Conservation (phyloP, 1,284 basidiomycete genomes). For the Sphagnurus paluster region DNA sequence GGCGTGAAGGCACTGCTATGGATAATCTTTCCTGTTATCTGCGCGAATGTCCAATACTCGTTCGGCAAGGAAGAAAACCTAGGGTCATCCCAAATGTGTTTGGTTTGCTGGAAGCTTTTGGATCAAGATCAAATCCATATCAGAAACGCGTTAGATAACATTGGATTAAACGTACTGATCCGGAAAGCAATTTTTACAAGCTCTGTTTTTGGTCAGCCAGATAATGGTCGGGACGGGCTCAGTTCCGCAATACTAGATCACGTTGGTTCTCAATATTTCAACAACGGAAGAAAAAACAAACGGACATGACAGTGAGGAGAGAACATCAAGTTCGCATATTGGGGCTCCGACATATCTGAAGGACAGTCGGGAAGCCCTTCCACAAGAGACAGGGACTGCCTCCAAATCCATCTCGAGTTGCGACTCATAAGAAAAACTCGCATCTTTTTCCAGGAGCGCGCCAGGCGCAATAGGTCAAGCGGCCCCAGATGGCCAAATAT, state of each 20-base stretch:
- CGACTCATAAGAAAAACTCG: slow-evolving; percentile 25
- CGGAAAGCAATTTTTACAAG: slow-evolving; percentile 21
- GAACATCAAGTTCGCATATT: slow-evolving; percentile 22
- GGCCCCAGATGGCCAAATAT: slow-evolving; percentile 27
- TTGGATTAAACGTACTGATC: slow-evolving; percentile 14
- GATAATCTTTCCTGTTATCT: slow-evolving; percentile 20
- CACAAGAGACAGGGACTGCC: slow-evolving; percentile 13
- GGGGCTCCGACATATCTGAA: slow-evolving; percentile 20
- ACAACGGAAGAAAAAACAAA: slow-evolving; percentile 1
- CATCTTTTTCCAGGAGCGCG: slow-evolving; percentile 25
- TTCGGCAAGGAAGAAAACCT: slow-evolving; percentile 13
- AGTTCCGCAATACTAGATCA: slow-evolving; percentile 19
- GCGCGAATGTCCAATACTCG: slow-evolving; percentile 18
- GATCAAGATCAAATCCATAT: neutral
- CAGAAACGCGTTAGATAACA: neutral
- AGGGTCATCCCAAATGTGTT: slow-evolving; percentile 3
- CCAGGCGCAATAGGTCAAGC: slow-evolving; percentile 26
- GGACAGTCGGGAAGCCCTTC: slow-evolving; percentile 20
- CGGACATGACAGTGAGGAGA: slow-evolving; percentile 22
- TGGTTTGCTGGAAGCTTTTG: slow-evolving; percentile 18
- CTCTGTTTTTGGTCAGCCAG: slow-evolving; percentile 20
- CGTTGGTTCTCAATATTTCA: slow-evolving; percentile 6
- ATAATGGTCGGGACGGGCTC: slow-evolving; percentile 18
- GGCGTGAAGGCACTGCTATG: slow-evolving; percentile 21
- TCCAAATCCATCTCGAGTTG: slow-evolving; percentile 20